phyloP scores from a whole-genome alignment of 306 rosid species.

The Elaeagnus macrophylla region DNA sequence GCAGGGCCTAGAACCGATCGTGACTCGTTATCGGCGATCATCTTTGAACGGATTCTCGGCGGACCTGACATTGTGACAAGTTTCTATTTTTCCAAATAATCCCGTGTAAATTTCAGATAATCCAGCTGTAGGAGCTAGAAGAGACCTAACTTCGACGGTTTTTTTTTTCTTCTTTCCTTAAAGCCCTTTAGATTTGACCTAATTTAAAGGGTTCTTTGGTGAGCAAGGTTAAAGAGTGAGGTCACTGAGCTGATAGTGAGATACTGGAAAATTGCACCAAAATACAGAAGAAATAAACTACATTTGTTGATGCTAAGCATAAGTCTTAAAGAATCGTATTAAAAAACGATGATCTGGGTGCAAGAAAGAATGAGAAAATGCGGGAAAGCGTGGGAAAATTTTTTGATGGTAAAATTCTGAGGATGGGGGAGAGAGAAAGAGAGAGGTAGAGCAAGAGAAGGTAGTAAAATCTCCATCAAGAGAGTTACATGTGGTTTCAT shows the following conservation, averaged over 20 bases:
- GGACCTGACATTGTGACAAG: slow-evolving; percentile 62
- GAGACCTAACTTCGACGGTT: background rate
- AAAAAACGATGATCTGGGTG: background rate
- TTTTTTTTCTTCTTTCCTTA: background rate
- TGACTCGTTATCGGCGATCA: slow-evolving; percentile 41
- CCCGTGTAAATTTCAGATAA: background rate
- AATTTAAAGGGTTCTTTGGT: background rate
- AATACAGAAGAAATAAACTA: slow-evolving; percentile 14
- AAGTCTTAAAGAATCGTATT: background rate
- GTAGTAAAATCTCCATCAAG: slow-evolving; percentile 9
- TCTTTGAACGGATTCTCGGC: slow-evolving; percentile 72
- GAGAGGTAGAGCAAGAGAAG: slow-evolving; percentile 16
- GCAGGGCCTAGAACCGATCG: slow-evolving; percentile 62
- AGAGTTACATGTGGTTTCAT: slow-evolving; percentile 26
- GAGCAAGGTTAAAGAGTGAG: slow-evolving; percentile 9
- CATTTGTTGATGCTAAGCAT: slow-evolving; percentile 12
- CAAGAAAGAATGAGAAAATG: slow-evolving; percentile 27
- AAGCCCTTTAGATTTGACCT: background rate
- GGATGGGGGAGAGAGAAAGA: slow-evolving; percentile 14
- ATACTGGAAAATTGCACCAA: slow-evolving; percentile 17
- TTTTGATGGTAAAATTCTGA: slow-evolving; percentile 18
- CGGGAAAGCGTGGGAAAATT: slow-evolving; percentile 18
- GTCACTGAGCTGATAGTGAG: slow-evolving; percentile 1
- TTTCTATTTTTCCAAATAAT: slow-evolving; percentile 11
- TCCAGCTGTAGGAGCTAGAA: background rate